A percentile compares a stretch with the other conserved stretches of the same genome.
Conservation (phyloP, 306 rosid species). For the Vigna angularis region DNA sequence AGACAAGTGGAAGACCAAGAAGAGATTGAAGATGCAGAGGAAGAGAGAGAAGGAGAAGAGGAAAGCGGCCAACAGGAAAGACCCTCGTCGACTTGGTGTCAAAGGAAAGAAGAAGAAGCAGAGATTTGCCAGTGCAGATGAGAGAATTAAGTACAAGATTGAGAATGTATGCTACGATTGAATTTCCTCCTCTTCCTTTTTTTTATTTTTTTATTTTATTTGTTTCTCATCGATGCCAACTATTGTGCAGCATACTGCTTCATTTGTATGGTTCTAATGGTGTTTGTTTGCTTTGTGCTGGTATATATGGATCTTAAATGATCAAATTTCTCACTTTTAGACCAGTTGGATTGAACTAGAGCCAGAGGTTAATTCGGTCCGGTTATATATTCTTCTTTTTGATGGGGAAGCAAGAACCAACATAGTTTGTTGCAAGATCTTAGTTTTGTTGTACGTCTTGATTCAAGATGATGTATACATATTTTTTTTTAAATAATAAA, state of each 20-base stretch:
- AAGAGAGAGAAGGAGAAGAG: slow-evolving; percentile 81
- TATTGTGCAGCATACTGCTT: slow-evolving; percentile 23
- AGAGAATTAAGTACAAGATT: slow-evolving; percentile 81
- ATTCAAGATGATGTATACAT: neutral
- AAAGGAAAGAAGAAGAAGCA: slow-evolving; percentile 78
- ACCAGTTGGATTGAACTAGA: neutral
- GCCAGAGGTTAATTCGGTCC: neutral
- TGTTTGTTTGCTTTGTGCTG: slow-evolving; percentile 24
- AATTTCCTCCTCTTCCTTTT: neutral
- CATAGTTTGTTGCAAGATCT: slow-evolving; percentile 4
- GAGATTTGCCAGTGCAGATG: slow-evolving; percentile 70
- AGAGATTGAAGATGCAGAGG: slow-evolving; percentile 80
- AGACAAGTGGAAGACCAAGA: slow-evolving; percentile 81
- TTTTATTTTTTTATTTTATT: neutral
- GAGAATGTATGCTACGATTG: slow-evolving; percentile 65
- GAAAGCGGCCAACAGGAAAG: slow-evolving; percentile 79
- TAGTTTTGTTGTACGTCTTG: slow-evolving; percentile 11
- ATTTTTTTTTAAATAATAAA: neutral
- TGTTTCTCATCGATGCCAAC: neutral
- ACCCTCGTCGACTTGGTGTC: slow-evolving; percentile 77
- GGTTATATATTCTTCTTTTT: slow-evolving; percentile 14
- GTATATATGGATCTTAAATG: slow-evolving; percentile 3
- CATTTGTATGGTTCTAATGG: slow-evolving; percentile 24
- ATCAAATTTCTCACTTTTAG: slow-evolving; percentile 13
- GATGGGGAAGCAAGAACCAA: slow-evolving; percentile 13